phyloP scores from a whole-genome alignment of 164 flowering plant genomes.

The Vitis rotundifolia region DNA sequence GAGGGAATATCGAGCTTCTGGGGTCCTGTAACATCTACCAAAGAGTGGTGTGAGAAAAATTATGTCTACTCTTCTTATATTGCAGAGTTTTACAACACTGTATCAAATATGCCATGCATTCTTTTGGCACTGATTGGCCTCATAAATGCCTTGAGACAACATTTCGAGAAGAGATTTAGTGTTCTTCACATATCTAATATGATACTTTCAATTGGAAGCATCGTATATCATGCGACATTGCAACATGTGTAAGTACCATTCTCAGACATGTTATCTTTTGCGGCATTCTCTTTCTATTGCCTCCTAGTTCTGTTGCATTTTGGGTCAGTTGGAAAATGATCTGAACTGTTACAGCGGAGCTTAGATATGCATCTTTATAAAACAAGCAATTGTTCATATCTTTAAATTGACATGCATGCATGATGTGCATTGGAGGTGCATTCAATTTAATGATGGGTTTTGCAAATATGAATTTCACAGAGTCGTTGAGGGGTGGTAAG shows the following conservation, averaged over 20 bases:
- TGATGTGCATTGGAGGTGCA: too few species aligned
- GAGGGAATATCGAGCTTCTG: constrained; percentile 52
- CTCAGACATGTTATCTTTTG: background rate
- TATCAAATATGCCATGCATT: constrained; percentile 71
- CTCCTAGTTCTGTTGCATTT: background rate
- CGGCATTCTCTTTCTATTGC: background rate
- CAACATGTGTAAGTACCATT: constrained; percentile 65
- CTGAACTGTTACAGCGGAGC: too few species aligned
- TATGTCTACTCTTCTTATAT: constrained; percentile 56
- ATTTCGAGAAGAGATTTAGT: constrained; percentile 87
- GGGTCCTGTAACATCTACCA: constrained; percentile 71
- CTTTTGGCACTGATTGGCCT: constrained; percentile 80
- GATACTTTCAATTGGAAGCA: constrained; percentile 82
- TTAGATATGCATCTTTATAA: too few species aligned
- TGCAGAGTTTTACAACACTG: constrained; percentile 81
- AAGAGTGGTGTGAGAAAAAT: constrained; percentile 65
- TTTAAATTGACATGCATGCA: too few species aligned
- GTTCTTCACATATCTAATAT: constrained; percentile 82
- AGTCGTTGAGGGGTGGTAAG: too few species aligned
- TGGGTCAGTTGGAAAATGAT: too few species aligned
- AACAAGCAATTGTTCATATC: too few species aligned
- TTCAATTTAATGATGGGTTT: too few species aligned
- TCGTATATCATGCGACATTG: constrained; percentile 78
- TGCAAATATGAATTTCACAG: too few species aligned
- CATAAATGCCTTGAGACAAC: constrained; percentile 67